These are phyloP conservation scores for Podospora appendiculata DNA, from an alignment of 495 filamentous ascomycete genomes.

Conservation along the genomic window DNA sequence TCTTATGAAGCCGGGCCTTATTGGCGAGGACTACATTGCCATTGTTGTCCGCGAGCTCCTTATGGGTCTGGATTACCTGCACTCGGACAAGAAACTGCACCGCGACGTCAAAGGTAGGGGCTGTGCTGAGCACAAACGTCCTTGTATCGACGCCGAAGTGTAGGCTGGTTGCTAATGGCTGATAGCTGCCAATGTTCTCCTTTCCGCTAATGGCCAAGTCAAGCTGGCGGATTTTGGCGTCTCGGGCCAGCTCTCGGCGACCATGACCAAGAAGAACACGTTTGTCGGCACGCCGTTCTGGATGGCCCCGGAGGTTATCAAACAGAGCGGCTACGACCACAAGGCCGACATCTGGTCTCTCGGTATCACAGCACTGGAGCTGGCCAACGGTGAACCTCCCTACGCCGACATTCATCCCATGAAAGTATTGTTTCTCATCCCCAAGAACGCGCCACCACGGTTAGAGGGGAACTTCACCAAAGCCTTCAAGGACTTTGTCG, in stretches of 20 bases:
- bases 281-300: constrained; percentile 98
- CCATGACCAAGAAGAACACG: constrained; percentile 99
- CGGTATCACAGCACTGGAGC: constrained; percentile 93
- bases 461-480: constrained; percentile 82
- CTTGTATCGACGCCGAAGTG: background rate
- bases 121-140: background rate
- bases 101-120: constrained; percentile 85
- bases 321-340: constrained; percentile 95
- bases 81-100: constrained; percentile 91
- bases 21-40: constrained; percentile 87
- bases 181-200: constrained; percentile 79
- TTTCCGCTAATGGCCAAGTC: constrained; percentile 84
- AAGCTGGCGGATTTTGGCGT: constrained; percentile 98
- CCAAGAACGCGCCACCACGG: constrained; percentile 81
- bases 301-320: constrained; percentile 99
- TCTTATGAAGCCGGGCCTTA: constrained; percentile 84
- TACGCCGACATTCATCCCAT: constrained; percentile 97
- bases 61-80: constrained; percentile 84
- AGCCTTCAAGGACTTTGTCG: constrained; percentile 91
- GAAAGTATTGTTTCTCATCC: constrained; percentile 96
- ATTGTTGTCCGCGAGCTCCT: constrained; percentile 90
- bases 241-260: constrained; percentile 91
- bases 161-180: background rate
- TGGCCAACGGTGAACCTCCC: constrained; percentile 88
- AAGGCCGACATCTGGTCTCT: constrained; percentile 99